Percentiles rank a stretch among this genome's conserved stretches.
Conservation (phyloP, 2,329 filamentous ascomycete genomes). For the Ilyonectria destructans region DNA sequence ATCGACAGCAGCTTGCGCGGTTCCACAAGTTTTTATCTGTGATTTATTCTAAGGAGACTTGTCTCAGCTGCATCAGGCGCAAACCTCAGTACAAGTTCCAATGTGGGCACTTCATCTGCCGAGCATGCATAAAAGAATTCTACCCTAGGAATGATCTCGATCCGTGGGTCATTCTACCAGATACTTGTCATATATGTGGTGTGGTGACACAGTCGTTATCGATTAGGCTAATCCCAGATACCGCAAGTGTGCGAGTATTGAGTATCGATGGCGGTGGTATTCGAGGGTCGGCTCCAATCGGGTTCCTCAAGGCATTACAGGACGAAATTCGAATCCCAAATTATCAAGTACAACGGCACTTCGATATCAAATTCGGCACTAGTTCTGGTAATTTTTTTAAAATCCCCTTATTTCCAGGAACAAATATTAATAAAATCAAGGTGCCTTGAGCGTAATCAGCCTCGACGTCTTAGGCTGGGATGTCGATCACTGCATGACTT, state of each 20-base stretch:
- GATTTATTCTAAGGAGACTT: slow-evolving; percentile 30
- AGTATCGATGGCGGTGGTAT: slow-evolving; percentile 39
- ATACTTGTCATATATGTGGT: slow-evolving; percentile 34
- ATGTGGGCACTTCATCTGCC: slow-evolving; percentile 37
- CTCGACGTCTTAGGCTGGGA: slow-evolving; percentile 36
- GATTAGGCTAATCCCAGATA: slow-evolving; percentile 30
- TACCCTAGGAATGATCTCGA: slow-evolving; percentile 17
- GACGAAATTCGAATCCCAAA: slow-evolving; percentile 32
- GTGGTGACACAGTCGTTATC: slow-evolving; percentile 14
- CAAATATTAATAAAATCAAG: slow-evolving; percentile 21
- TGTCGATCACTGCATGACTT: slow-evolving; percentile 35
- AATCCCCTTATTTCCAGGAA: background rate
- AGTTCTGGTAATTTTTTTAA: slow-evolving; percentile 36
- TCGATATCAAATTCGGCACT: slow-evolving; percentile 37
- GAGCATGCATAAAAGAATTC: slow-evolving; percentile 34
- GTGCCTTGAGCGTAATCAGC: slow-evolving; percentile 33
- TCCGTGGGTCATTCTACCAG: slow-evolving; percentile 14
- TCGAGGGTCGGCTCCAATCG: slow-evolving; percentile 31
- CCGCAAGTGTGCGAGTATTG: slow-evolving; percentile 33
- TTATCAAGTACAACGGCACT: slow-evolving; percentile 36
- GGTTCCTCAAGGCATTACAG: slow-evolving; percentile 37
- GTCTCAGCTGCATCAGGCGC: slow-evolving; percentile 35
- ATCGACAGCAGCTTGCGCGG: slow-evolving; percentile 21
- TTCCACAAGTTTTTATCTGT: slow-evolving; percentile 4
- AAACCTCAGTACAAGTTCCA: slow-evolving; percentile 31